Conservation (phyloP, 1,284 basidiomycete species). For the Rhodotorula sp. region DNA sequence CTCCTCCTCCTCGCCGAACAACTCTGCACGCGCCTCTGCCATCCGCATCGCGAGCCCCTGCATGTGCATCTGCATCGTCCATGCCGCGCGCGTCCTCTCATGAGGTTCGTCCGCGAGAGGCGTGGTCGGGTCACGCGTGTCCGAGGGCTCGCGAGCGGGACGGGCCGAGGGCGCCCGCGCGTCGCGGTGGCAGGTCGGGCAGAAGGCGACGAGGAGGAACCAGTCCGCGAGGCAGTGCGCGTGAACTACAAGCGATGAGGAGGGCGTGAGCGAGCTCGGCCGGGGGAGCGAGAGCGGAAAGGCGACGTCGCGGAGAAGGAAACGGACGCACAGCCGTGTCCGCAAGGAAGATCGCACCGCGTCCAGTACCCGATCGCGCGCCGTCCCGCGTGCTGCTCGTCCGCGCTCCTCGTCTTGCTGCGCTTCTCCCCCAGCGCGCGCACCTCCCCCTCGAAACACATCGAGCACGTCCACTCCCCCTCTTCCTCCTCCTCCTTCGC, state of each 20-base stretch:
- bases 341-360: conserved; percentile 1
- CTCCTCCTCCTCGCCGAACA: not conserved
- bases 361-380: not conserved
- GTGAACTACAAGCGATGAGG: conserved; percentile 3
- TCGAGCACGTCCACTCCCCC: not conserved
- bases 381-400: not conserved
- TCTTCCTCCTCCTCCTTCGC: not conserved
- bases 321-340: conserved; percentile 4
- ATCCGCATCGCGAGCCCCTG: too few species aligned
- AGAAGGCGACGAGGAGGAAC: conserved; percentile 16
- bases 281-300: not conserved
- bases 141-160: too few species aligned
- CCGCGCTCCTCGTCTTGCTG: not conserved
- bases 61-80: not conserved
- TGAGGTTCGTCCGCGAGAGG: not conserved
- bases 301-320: not conserved
- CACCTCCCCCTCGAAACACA: conserved; percentile 16
- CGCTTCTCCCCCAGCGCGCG: not conserved
- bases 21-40: too few species aligned
- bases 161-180: not conserved
- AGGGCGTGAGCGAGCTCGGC: too few species aligned
- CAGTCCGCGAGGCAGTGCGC: conserved; percentile 11
- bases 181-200: conserved; percentile 20
- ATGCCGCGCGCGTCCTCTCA: too few species aligned
- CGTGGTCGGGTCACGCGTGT: not conserved